Evolutionary conservation across 345 rosid species (phyloP).

Genomic region (Eucalyptus pauciflora): DNA sequence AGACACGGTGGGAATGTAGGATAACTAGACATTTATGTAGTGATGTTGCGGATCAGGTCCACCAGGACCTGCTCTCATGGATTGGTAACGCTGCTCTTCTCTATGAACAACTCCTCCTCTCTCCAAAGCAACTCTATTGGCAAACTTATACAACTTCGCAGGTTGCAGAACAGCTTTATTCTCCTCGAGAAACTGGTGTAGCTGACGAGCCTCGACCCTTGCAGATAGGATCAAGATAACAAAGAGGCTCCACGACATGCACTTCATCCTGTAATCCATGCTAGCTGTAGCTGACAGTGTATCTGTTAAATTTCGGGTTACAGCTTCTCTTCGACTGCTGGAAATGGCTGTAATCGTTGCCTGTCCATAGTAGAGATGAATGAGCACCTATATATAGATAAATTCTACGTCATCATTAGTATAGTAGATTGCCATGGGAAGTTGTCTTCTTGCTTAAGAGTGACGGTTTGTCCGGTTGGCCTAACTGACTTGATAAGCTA

Average conservation of each 20-base stretch:
- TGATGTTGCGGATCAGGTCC: conserved; percentile 52
- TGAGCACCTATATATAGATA: not conserved
- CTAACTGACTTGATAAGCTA: not conserved
- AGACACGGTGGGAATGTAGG: not conserved
- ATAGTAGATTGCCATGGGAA: not conserved
- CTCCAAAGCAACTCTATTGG: not conserved
- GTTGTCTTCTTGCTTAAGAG: not conserved
- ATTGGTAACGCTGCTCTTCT: not conserved
- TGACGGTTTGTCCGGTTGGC: not conserved
- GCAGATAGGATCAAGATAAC: not conserved
- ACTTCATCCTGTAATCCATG: not conserved
- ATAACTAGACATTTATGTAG: not conserved
- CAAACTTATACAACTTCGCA: not conserved
- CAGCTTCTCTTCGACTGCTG: not conserved
- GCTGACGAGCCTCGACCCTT: not conserved
- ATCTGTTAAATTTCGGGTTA: not conserved
- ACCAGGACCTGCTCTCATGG: conserved; percentile 32
- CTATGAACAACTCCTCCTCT: not conserved
- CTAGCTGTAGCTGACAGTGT: not conserved
- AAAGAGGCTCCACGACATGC: not conserved
- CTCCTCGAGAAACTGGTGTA: not conserved
- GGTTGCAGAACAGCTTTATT: not conserved
- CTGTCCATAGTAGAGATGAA: not conserved
- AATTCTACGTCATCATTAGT: not conserved
- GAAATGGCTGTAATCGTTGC: not conserved